Percentiles rank a stretch among this genome's conserved stretches.
phyloP scores from a whole-genome alignment of 371 early-diverging fungal genomes.

The Haplosporangium sp. region DNA sequence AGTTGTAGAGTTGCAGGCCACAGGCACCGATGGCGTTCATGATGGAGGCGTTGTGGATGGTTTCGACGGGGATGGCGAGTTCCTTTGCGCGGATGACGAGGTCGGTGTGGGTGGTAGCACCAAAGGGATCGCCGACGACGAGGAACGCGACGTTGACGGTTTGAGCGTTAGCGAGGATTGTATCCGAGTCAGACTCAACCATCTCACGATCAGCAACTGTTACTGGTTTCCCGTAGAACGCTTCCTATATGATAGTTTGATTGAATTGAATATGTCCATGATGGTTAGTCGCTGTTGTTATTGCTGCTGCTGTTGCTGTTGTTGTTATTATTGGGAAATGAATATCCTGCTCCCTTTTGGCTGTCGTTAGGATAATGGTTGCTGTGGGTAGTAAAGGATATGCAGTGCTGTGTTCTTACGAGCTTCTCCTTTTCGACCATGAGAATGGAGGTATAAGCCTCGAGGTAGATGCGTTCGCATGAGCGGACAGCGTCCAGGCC shows the following conservation, averaged over 20 bases:
- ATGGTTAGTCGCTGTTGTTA: too few relatives aligned
- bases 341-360: too few relatives aligned
- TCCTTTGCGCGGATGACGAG: slow-evolving; percentile 96
- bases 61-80: slow-evolving; percentile 82
- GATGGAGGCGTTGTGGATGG: slow-evolving; percentile 99
- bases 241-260: slow-evolving; percentile 67
- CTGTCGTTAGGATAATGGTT: too few relatives aligned
- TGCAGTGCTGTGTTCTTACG: slow-evolving; percentile 53
- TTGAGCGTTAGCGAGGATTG: slow-evolving; percentile 91
- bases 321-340: not conserved
- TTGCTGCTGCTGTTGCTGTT: not conserved
- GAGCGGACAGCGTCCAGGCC: slow-evolving; percentile 93
- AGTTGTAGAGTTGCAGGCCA: slow-evolving; percentile 98
- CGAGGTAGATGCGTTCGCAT: slow-evolving; percentile 94
- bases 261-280: too few relatives aligned
- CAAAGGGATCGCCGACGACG: slow-evolving; percentile 99
- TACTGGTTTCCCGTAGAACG: slow-evolving; percentile 87
- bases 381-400: not conserved
- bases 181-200: slow-evolving; percentile 94
- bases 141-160: slow-evolving; percentile 93
- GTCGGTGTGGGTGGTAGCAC: slow-evolving; percentile 99
- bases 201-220: slow-evolving; percentile 95
- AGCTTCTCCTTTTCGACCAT: slow-evolving; percentile 86
- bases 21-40: slow-evolving; percentile 99
- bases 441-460: slow-evolving; percentile 98